These are phyloP conservation scores for Fusarium palustre DNA, from an alignment of 2,329 filamentous ascomycete genomes.

Conservation along the genomic window DNA sequence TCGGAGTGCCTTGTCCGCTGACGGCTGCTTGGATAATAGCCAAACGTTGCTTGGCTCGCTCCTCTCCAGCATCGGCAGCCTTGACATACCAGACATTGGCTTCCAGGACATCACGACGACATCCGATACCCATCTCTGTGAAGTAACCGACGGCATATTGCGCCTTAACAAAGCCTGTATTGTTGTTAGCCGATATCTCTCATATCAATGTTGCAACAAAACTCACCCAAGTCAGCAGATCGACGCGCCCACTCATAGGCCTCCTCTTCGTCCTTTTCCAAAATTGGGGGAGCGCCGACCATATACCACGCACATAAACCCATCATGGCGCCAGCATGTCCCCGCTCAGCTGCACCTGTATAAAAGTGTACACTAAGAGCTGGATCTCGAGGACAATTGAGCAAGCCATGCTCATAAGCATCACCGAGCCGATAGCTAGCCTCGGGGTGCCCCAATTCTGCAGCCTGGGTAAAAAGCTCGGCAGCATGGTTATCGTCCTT, in stretches of 20 bases:
- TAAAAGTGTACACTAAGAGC: conserved; percentile 98
- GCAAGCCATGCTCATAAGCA: conserved; percentile 91
- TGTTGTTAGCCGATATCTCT: conserved; percentile 25
- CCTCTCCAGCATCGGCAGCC: conserved; percentile 91
- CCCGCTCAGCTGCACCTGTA: conserved; percentile 87
- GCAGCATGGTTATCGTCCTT: conserved; percentile 90
- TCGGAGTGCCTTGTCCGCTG: conserved; percentile 64
- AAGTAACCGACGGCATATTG: conserved; percentile 97
- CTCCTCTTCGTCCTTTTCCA: conserved; percentile 95
- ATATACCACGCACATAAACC: conserved; percentile 98
- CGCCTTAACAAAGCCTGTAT: conserved; percentile 74
- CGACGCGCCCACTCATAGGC: conserved; percentile 95
- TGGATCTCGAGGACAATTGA: conserved; percentile 89
- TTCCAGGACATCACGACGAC: conserved; percentile 91
- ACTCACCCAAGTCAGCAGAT: conserved; percentile 86
- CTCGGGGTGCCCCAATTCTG: conserved; percentile 88
- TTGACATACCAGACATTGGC: conserved; percentile 99
- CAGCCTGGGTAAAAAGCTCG: conserved; percentile 92
- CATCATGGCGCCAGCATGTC: conserved; percentile 94
- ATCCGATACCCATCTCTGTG: conserved; percentile 98
- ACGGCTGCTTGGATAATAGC: conserved; percentile 88
- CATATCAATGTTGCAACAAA: not conserved
- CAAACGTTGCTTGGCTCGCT: conserved; percentile 87
- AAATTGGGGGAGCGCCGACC: conserved; percentile 88
- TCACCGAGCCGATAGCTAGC: conserved; percentile 92